Evolutionary conservation across 2,329 filamentous ascomycete species (phyloP), one percentile per base, ranked within the genome.

Genomic region (Botrytis fragariae): DNA sequence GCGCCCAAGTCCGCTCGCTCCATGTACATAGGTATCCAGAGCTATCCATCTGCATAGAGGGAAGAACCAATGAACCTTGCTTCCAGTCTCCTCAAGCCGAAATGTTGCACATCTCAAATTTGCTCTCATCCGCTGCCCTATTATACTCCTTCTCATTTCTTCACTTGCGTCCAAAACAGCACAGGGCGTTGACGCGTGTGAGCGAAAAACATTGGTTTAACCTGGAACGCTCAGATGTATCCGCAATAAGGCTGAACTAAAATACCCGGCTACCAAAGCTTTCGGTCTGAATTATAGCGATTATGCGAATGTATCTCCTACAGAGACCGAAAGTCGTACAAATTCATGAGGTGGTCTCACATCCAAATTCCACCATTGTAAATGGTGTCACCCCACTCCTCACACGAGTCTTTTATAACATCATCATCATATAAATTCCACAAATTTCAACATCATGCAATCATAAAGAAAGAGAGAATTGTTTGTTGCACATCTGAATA

Each of bases 81-180:
- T 29, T 18, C 22, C 39, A 7, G 32, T 64, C 44, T 12, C 44
- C 29, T 25, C 29, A 16, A 65, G 29, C 29, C 29, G 20, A 16
- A 65, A 48, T 65, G 63, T 65, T 65, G 63, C 63, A 65, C 29
- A 22, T 48, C 63, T 65, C 44, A 65, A 35, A 32, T 48, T 48
- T 12, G 20, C 62, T 65, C 29, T 48, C 35, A 35, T 65, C 62
- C 42, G 62, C 62, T 44, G 29, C 29, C 42, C 29, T 22, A n/a
- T 35, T 10, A 22, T 62, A 37, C 6, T n/a, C 2, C 32, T 5
- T 48, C 35, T 25, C 60, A 10, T 29, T 8, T 42, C 37, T 29
- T 18, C 51, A 29, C 25, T 18, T 67, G 48, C 29, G n/a, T 37
- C 44, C 44, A 22, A 51, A 10, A 51, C 22, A 67, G 25, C 18